Conservation (phyloP, 192 early-diverging fungal species). For the Linnemannia elongata region DNA sequence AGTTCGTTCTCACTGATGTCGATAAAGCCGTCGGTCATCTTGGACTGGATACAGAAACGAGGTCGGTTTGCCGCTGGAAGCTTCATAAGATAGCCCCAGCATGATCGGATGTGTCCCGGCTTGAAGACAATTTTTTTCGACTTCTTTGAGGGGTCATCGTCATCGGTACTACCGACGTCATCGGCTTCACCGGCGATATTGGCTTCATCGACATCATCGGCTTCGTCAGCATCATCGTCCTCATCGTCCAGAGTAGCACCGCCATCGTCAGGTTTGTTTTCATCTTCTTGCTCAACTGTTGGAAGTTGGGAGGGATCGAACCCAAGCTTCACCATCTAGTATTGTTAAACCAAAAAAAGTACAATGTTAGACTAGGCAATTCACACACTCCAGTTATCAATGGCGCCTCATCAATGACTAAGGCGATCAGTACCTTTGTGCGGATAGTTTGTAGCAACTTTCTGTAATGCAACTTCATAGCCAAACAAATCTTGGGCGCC, state of each 20-base stretch:
- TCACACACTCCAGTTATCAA: background rate
- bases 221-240: background rate
- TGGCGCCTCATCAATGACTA: background rate
- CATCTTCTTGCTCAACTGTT: background rate
- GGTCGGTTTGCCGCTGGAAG: background rate
- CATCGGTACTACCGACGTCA: too few species aligned
- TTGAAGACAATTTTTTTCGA: background rate
- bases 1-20: background rate
- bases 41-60: background rate
- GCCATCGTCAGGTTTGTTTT: background rate
- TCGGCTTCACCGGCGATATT: too few species aligned
- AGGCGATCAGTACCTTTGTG: background rate
- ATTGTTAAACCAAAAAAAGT: background rate
- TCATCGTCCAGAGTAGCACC: background rate
- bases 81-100: background rate
- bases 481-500: background rate
- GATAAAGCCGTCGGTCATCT: slow-evolving; percentile 16
- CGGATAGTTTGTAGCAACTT: background rate
- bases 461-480: background rate
- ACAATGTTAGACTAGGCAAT: background rate
- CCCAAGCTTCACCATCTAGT: background rate
- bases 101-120: background rate
- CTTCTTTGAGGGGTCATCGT: background rate
- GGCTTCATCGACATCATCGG: too few species aligned
- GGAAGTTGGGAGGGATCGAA: background rate